These are phyloP conservation scores for Ampelomyces quisqualis DNA, from an alignment of 2,329 filamentous ascomycete genomes.

Conservation along the genomic window DNA sequence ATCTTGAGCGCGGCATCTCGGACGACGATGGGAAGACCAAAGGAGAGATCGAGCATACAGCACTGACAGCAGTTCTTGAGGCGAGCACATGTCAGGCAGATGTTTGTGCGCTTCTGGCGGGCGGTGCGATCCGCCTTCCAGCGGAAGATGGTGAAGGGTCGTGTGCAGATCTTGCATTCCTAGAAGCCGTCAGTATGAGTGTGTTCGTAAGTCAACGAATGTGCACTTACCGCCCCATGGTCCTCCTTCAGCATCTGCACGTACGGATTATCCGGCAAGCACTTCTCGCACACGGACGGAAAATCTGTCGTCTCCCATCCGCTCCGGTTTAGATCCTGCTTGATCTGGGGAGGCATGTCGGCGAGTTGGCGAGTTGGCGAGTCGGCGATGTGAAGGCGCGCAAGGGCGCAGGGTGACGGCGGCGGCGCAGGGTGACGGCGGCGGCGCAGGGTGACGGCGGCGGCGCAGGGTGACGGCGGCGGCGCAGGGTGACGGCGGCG, in stretches of 20 bases:
- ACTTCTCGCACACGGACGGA: conserved; percentile 86
- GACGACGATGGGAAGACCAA: conserved; percentile 91
- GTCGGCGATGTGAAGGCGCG: not conserved
- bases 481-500: conserved; percentile 11
- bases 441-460: conserved; percentile 4
- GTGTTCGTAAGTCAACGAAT: not conserved
- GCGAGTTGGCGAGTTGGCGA: too few relatives aligned
- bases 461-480: conserved; percentile 11
- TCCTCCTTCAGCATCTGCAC: conserved; percentile 99
- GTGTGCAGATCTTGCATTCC: conserved; percentile 72
- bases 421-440: not conserved
- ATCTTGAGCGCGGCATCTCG: conserved; percentile 97
- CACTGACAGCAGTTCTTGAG: conserved; percentile 99
- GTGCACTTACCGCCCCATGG: conserved; percentile 74
- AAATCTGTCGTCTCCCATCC: conserved; percentile 96
- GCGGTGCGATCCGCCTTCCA: conserved; percentile 93
- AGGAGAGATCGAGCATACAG: conserved; percentile 97
- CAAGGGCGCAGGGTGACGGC: too few relatives aligned
- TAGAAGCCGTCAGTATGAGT: conserved; percentile 48
- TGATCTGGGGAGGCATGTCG: conserved; percentile 84
- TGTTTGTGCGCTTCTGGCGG: conserved; percentile 89
- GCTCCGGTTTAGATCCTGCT: conserved; percentile 90
- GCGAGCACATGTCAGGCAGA: conserved; percentile 93
- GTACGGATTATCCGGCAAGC: conserved; percentile 93
- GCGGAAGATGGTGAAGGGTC: conserved; percentile 91